A percentile compares a stretch with the other conserved stretches of the same genome.
Conservation (phyloP, 257 asterid species). For the Dorcoceras hygrometricum region DNA sequence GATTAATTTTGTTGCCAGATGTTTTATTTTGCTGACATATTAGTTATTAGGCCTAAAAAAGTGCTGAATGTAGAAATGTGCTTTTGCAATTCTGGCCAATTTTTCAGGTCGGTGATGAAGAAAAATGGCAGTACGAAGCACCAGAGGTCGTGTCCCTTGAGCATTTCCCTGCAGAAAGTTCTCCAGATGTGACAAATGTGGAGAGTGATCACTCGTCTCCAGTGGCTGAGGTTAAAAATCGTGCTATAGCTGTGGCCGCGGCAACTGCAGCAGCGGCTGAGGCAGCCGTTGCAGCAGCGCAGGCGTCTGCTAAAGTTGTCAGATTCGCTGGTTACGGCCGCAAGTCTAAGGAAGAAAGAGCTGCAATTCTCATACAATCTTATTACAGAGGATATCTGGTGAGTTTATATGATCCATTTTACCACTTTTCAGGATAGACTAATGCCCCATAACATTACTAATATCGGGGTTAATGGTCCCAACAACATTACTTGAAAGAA, state of each 20-base stretch:
- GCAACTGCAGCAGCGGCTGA: slow-evolving; percentile 41
- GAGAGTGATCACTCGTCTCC: slow-evolving; percentile 45
- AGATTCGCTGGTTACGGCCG: slow-evolving; percentile 26
- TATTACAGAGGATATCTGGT: slow-evolving; percentile 50
- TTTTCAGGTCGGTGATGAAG: slow-evolving; percentile 57
- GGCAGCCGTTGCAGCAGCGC: slow-evolving; percentile 37
- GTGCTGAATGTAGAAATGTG: neutral
- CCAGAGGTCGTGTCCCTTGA: slow-evolving; percentile 84
- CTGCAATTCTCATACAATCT: slow-evolving; percentile 37
- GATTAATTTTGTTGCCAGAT: neutral
- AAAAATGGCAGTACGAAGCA: slow-evolving; percentile 66
- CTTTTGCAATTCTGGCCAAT: neutral
- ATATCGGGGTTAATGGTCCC: neutral
- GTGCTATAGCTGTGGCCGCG: slow-evolving; percentile 35
- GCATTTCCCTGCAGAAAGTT: slow-evolving; percentile 79
- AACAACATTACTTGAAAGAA: neutral
- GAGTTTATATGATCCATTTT: slow-evolving; percentile 3
- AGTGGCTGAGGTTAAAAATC: slow-evolving; percentile 26
- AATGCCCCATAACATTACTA: no score
- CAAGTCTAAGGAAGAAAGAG: slow-evolving; percentile 20
- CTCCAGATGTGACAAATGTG: slow-evolving; percentile 58
- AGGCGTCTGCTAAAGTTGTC: slow-evolving; percentile 32
- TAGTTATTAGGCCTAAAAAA: neutral
- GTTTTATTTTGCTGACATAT: neutral
- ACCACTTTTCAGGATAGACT: no score